Conservation (phyloP, 2,329 filamentous ascomycete species). For the Stachybotrys echinatus region DNA sequence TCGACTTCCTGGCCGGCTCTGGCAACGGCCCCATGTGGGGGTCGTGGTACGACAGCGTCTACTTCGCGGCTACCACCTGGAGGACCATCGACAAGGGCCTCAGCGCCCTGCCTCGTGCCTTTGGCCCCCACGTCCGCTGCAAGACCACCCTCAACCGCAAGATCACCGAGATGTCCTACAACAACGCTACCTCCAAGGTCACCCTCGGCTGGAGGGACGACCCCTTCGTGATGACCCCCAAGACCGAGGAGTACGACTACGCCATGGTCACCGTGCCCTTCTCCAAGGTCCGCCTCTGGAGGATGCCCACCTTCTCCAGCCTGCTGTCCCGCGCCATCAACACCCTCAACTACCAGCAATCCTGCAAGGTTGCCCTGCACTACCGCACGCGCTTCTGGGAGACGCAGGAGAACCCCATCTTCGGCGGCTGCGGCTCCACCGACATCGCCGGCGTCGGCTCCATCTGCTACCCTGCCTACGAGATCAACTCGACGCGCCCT, state of each 20-base stretch:
- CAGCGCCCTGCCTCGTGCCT: slow-evolving; percentile 26
- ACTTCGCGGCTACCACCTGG: slow-evolving; percentile 18
- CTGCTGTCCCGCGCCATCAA: slow-evolving; percentile 18
- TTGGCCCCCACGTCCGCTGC: slow-evolving; percentile 22
- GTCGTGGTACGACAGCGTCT: slow-evolving; percentile 15
- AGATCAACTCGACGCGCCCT: slow-evolving; percentile 12
- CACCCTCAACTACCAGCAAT: slow-evolving; percentile 16
- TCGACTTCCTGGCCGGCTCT: slow-evolving; percentile 21
- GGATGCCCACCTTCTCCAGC: slow-evolving; percentile 26
- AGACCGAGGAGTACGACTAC: slow-evolving; percentile 27
- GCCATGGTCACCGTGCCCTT: slow-evolving; percentile 29
- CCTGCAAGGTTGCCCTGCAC: slow-evolving; percentile 43
- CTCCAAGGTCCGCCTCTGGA: slow-evolving; percentile 31
- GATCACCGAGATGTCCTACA: slow-evolving; percentile 14
- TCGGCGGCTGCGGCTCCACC: slow-evolving; percentile 34
- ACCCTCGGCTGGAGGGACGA: slow-evolving; percentile 12
- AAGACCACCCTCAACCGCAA: slow-evolving; percentile 15
- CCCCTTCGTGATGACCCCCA: slow-evolving; percentile 14
- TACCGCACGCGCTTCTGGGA: slow-evolving; percentile 44
- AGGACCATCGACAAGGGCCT: slow-evolving; percentile 25
- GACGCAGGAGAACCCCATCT: slow-evolving; percentile 19
- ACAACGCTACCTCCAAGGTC: slow-evolving; percentile 11
- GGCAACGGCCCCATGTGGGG: slow-evolving; percentile 21
- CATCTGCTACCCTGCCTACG: slow-evolving; percentile 12
- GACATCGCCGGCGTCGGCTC: slow-evolving; percentile 9